phyloP scores from a whole-genome alignment of 805 yeast genomes.

The Yarrowia alimentaria region DNA sequence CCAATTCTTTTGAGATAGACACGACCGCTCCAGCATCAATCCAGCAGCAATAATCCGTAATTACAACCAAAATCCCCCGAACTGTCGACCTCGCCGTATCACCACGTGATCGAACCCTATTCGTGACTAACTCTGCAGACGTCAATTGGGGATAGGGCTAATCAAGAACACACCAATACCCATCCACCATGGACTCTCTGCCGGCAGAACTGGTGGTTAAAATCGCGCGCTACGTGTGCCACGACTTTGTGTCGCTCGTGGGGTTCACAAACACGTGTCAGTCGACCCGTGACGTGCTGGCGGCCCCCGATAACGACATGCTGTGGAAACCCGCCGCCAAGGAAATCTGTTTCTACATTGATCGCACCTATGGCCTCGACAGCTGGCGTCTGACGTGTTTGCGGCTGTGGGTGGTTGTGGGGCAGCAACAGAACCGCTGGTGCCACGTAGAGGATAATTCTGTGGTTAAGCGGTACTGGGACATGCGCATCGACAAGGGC shows the following conservation, averaged over 20 bases:
- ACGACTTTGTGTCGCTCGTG: conserved; percentile 8
- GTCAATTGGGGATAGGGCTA: too few relatives aligned
- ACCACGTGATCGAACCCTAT: conserved; percentile 14
- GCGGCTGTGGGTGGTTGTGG: conserved; percentile 3
- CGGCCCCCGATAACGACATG: conserved; percentile 2
- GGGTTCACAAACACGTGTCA: conserved; percentile 15
- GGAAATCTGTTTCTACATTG: conserved; percentile 9
- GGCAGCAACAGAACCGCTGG: conserved; percentile 8
- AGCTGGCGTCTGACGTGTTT: conserved; percentile 15
- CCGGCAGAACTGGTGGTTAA: conserved; percentile 22
- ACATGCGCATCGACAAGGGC: conserved; percentile 12
- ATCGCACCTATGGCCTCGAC: not conserved
- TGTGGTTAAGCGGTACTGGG: conserved; percentile 23
- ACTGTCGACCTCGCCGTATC: conserved; percentile 1
- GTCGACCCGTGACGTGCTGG: conserved; percentile 4
- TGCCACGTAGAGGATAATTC: conserved; percentile 25
- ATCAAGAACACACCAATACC: not conserved
- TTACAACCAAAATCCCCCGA: too few relatives aligned
- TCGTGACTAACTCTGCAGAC: too few relatives aligned
- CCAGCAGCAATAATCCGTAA: too few relatives aligned
- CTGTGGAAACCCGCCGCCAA: conserved; percentile 10
- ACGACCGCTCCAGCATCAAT: too few relatives aligned
- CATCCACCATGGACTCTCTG: conserved; percentile 8
- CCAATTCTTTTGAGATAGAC: too few relatives aligned
- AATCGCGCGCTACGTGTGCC: not conserved